Percentiles rank a stretch among this genome's conserved stretches.
Conservation (phyloP, 306 rosid genomes). For the Quercus agrifolia region DNA sequence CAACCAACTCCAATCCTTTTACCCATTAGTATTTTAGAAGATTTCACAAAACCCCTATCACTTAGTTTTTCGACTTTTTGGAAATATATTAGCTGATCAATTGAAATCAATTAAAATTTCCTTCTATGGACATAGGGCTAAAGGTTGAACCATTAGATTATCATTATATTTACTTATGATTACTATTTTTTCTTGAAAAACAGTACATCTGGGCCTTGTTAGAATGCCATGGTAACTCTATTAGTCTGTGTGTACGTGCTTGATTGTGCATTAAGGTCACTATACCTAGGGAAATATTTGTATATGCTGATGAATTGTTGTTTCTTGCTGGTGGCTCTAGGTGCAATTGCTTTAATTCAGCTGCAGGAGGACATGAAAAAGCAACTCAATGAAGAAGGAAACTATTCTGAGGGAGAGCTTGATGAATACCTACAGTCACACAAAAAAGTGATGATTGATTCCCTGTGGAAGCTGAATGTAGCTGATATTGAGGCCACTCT, state of each 20-base stretch:
- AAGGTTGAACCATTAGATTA: background rate
- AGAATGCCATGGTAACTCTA: background rate
- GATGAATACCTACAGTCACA: slow-evolving; percentile 84
- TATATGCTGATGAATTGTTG: slow-evolving; percentile 25
- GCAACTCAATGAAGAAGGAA: slow-evolving; percentile 87
- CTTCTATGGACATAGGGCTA: background rate
- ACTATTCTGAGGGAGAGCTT: slow-evolving; percentile 89
- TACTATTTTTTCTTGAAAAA: background rate
- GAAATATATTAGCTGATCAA: no score
- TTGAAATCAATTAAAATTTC: no score
- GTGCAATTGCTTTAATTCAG: slow-evolving; percentile 96
- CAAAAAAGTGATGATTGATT: slow-evolving; percentile 90
- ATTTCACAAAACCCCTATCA: no score
- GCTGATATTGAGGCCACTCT: slow-evolving; percentile 98
- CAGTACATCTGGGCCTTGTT: background rate
- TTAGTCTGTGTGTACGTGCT: background rate
- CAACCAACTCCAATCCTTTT: no score
- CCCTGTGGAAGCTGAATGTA: slow-evolving; percentile 97
- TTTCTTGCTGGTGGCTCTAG: slow-evolving; percentile 42
- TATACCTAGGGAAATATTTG: background rate
- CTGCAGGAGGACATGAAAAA: slow-evolving; percentile 97
- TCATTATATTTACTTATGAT: background rate
- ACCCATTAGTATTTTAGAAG: no score
- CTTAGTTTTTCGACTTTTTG: no score
- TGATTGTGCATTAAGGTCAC: background rate